Conservation (phyloP, 1,284 basidiomycete species). For the Singerocomus inundabilis region DNA sequence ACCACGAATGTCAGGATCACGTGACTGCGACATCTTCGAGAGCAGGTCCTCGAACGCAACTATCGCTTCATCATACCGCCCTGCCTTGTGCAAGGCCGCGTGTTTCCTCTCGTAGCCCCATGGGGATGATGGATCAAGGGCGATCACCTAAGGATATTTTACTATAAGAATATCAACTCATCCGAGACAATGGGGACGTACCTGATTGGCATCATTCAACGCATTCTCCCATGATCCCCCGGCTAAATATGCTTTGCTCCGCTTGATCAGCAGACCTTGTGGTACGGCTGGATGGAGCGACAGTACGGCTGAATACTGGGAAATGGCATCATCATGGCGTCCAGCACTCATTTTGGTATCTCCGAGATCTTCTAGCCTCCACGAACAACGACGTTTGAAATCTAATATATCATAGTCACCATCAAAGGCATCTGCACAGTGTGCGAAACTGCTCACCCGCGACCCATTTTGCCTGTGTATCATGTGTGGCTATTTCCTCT, state of each 20-base stretch:
- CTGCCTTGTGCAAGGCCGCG: too few species aligned
- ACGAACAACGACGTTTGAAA: neutral
- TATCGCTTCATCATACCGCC: too few species aligned
- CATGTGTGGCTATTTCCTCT: neutral
- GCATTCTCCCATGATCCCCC: neutral
- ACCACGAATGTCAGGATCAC: too few species aligned
- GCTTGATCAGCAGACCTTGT: neutral
- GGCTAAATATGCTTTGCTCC: neutral
- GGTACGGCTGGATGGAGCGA: neutral
- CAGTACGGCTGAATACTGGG: neutral
- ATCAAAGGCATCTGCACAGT: neutral
- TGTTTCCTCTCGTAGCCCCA: too few species aligned
- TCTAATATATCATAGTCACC: neutral
- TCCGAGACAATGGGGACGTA: too few species aligned
- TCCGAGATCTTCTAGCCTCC: neutral
- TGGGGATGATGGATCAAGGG: too few species aligned
- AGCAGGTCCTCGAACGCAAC: too few species aligned
- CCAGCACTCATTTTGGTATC: neutral
- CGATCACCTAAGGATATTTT: too few species aligned
- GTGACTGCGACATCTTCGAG: too few species aligned
- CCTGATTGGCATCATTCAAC: too few species aligned
- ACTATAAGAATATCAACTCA: too few species aligned
- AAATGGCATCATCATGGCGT: neutral
- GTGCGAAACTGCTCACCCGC: neutral
- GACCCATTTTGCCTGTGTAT: neutral